Evolutionary conservation across 2,329 filamentous ascomycete species (phyloP), one percentile per base, ranked within the genome.

Genomic region (Aspergillus candidus): DNA sequence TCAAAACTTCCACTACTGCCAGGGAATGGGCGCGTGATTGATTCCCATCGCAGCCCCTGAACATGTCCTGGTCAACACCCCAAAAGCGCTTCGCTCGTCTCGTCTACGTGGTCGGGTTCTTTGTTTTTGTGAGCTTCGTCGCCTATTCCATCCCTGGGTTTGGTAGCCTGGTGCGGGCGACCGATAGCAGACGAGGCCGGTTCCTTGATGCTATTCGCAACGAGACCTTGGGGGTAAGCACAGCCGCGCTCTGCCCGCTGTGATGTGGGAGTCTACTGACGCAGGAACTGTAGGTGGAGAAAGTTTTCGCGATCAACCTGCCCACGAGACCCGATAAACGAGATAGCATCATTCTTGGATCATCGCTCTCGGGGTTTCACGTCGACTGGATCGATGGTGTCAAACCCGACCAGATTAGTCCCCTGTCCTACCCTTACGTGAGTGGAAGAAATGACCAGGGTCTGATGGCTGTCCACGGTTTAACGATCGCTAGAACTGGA

Each of bases 371-470:
- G 35, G 35, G 42, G 11, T 53, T 58, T 18, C 22, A 38, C 4
- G 41, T 55, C 18, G 50, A 57, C n/a, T 53, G 35, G 15, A 47
- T 58, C 27, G 41, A 54, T 15, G 52, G 52, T 4, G 50, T 55
- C 1, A 22, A 11, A 3, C 48, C 50, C 4, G 50, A 57, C 5
- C 29, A 50, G 3, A 38, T 54, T 7, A 43, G 44, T 15, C 35
- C 47, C 3, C 55, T 52, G 33, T 38, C 49, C 1, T 52, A 51
- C 43, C 56, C 55, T 32, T 55, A 55, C 43, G 54, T 54, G 30
- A 30, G 44, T 38, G 4, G 32, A 10, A 14, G 7, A n/a, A 1
- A 13, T 14, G 5, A 11, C 39, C 11, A 32, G 5, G 11, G 15
- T 17, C 17, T 37, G 6, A 22, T 11, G 14, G 3, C 11, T 11